Evolutionary conservation across 345 rosid species (phyloP), one percentile per base, ranked within the genome.

Genomic region (Syzygium jambos): DNA sequence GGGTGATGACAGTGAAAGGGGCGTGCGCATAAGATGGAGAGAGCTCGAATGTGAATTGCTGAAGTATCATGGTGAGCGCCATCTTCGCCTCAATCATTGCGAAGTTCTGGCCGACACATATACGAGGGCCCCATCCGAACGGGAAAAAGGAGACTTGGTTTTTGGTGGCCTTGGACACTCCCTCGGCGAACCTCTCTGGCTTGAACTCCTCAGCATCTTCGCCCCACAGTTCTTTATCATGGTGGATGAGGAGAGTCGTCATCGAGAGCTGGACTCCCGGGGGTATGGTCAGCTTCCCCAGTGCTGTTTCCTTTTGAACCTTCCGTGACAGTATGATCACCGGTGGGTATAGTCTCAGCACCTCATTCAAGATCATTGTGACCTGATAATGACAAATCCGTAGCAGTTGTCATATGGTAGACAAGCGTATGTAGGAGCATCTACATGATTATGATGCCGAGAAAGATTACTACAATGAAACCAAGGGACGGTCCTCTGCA

Each of bases 71-170:
- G 6, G 94, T 89, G 9, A 96, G 21, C 0, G 92, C 93, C 82
- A 92, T 34, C 89, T 94, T 96, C 11, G 94, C 93, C 91, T 94
- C 97, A 27, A 94, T 38, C 88, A 94, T 43, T 3, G 98, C 93
- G 41, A 94, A 96, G 87, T 91, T 94, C 88, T 93, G 95, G 7
- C 98, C 95, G 0, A 94, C 87, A 89, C 97, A 96, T 15, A 41
- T 87, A 90, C 95, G 90, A 3, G 95, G 96, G 52, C 98, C 96
- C 92, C 91, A 87, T 15, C 92, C 93, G 19, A 95, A 95, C 4
- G 95, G 92, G 12, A 94, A 87, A 89, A 91, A 94, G 3, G 92
- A 87, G 25, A 87, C 89, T 12, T 92, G 94, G 89, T 89, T 93
- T 53, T 92, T 93, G 21, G 96, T 91, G 23, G 95, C 97, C 65